These are phyloP conservation scores for Aspergillus hiratsukae DNA, from an alignment of 2,329 filamentous ascomycete genomes.

Conservation along the genomic window DNA sequence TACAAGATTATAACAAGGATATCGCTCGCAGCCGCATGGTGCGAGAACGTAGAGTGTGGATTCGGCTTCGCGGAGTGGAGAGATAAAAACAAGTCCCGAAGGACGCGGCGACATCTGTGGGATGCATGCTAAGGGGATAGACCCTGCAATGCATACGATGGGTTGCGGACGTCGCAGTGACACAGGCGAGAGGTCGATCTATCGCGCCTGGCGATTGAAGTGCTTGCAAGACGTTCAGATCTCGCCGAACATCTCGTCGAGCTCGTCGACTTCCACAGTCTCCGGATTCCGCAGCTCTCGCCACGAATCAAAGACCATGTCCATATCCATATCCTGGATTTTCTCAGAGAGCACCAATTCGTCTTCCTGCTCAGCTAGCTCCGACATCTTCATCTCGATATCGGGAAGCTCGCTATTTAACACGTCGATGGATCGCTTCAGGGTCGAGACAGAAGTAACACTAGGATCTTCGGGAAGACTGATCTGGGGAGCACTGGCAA, in stretches of 20 bases:
- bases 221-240: constrained; percentile 48
- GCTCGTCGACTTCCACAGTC: constrained; percentile 85
- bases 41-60: constrained; percentile 4
- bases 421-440: constrained; percentile 39
- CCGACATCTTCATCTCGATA: constrained; percentile 34
- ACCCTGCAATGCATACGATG: neutral
- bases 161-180: neutral
- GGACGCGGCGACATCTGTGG: neutral
- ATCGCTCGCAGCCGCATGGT: neutral
- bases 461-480: constrained; percentile 27
- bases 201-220: neutral
- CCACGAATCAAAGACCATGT: constrained; percentile 49
- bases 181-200: neutral
- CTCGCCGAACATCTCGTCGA: constrained; percentile 78
- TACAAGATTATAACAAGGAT: constrained; percentile 13
- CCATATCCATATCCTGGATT: constrained; percentile 29
- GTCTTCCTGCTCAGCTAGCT: constrained; percentile 28
- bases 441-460: constrained; percentile 26
- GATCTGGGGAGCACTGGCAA: constrained; percentile 25
- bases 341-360: constrained; percentile 43
- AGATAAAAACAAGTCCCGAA: neutral
- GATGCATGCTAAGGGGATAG: neutral
- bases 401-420: constrained; percentile 34
- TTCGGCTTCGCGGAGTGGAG: constrained; percentile 4
- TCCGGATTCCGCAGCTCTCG: constrained; percentile 69